Conservation (phyloP, 2,329 filamentous ascomycete species). For the Fusarium sp. region DNA sequence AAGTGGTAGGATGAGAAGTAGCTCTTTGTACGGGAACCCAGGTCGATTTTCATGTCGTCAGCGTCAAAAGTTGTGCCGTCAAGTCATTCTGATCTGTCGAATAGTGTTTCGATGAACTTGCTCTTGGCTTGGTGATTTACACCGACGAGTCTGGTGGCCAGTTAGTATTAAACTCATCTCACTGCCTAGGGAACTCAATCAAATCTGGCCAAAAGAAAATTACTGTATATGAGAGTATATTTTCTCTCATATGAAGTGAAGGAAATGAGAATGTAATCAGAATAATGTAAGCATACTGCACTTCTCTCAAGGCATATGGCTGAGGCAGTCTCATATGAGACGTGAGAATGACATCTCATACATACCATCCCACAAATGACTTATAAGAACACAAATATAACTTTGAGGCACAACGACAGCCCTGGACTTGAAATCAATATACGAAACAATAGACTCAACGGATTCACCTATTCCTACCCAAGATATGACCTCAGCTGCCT, state of each 20-base stretch:
- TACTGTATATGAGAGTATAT: no score
- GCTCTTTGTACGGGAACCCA: background rate
- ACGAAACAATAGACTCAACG: constrained; percentile 17
- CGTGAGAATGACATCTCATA: background rate
- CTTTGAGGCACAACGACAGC: background rate
- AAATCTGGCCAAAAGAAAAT: no score
- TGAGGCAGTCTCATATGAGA: background rate
- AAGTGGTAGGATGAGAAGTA: constrained; percentile 18
- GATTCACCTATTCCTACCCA: constrained; percentile 23
- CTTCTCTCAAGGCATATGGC: background rate
- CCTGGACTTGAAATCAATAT: constrained; percentile 6
- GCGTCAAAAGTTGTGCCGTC: background rate
- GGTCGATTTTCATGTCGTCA: background rate
- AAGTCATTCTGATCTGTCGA: constrained; percentile 15
- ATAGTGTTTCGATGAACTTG: constrained; percentile 18
- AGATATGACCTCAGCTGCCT: constrained; percentile 24
- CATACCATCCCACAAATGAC: background rate
- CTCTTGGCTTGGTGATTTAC: background rate
- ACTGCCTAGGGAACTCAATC: no score
- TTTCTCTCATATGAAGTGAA: background rate
- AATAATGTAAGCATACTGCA: no score
- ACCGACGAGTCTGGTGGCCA: background rate
- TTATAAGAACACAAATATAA: background rate
- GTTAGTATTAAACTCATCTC: background rate
- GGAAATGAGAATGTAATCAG: background rate